These are phyloP conservation scores for Aspergillus brasiliensis DNA, from an alignment of 2,329 filamentous ascomycete species.

Conservation along the genomic window DNA sequence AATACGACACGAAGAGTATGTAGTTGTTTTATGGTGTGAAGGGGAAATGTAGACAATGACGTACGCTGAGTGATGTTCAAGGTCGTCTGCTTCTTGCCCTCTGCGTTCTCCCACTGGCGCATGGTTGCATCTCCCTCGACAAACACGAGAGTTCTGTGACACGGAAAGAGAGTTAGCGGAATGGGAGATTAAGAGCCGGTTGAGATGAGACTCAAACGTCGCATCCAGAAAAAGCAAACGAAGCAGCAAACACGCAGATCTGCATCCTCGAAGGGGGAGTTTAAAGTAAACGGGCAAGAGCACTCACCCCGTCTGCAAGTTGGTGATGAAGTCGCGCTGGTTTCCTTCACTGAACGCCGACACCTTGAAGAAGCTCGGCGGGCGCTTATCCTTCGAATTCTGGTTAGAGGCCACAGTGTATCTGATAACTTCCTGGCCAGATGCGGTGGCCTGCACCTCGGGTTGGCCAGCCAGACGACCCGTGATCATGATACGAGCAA, in stretches of 20 bases:
- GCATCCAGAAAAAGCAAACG: not conserved
- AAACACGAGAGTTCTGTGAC: constrained; percentile 70
- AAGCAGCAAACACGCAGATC: not conserved
- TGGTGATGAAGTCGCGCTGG: constrained; percentile 70
- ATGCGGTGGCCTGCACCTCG: constrained; percentile 70
- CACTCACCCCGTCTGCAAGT: constrained; percentile 81
- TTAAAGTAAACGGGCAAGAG: not conserved
- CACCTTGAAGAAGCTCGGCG: constrained; percentile 84
- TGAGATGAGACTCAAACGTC: too few species aligned
- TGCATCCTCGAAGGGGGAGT: not conserved
- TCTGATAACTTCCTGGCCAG: constrained; percentile 71
- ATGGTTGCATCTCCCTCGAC: constrained; percentile 81
- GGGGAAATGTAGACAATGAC: constrained; percentile 31
- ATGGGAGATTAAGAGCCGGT: not conserved
- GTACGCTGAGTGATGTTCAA: constrained; percentile 80
- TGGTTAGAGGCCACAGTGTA: constrained; percentile 73
- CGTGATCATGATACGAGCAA: constrained; percentile 83
- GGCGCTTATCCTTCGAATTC: constrained; percentile 69
- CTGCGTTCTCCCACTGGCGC: constrained; percentile 65
- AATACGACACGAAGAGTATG: not conserved
- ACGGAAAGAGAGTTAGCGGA: constrained; percentile 15
- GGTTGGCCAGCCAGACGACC: constrained; percentile 81
- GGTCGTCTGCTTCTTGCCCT: constrained; percentile 64
- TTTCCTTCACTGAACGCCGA: constrained; percentile 71
- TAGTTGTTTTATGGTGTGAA: not conserved